Evolutionary conservation across 2,329 filamentous ascomycete genomes (phyloP).

Genomic region (Tympanopsis confertula): DNA sequence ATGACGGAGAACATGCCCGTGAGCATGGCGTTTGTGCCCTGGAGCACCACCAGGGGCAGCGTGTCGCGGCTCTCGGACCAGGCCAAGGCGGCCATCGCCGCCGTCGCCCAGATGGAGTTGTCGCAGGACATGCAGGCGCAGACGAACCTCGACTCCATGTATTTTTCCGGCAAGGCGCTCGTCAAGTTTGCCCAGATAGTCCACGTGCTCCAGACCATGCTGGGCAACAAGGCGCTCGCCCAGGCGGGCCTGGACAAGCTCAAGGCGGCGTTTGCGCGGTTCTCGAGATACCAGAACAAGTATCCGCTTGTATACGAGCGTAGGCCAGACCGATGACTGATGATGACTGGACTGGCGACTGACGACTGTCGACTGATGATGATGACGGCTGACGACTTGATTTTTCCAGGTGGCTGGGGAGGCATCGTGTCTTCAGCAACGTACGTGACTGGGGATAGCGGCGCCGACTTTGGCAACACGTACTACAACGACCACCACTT

Average conservation of each 20-base stretch:
- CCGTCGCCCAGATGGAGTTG: slow-evolving; percentile 60
- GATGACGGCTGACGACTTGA: too few species aligned
- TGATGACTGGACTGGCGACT: not conserved
- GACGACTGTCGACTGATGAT: too few species aligned
- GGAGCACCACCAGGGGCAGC: slow-evolving; percentile 43
- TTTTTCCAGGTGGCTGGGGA: slow-evolving; percentile 51
- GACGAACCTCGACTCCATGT: slow-evolving; percentile 74
- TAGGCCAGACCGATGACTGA: slow-evolving; percentile 17
- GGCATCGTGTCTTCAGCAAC: slow-evolving; percentile 68
- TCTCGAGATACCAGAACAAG: slow-evolving; percentile 56
- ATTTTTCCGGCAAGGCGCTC: slow-evolving; percentile 77
- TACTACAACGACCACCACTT: slow-evolving; percentile 70
- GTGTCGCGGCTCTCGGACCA: slow-evolving; percentile 32
- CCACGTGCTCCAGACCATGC: slow-evolving; percentile 52
- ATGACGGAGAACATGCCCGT: slow-evolving; percentile 69
- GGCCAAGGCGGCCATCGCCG: slow-evolving; percentile 46
- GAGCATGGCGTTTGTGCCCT: slow-evolving; percentile 68
- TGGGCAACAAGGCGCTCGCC: slow-evolving; percentile 44
- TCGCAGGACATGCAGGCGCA: slow-evolving; percentile 64
- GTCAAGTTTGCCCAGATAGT: slow-evolving; percentile 66
- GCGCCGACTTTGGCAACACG: slow-evolving; percentile 80
- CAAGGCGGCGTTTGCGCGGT: slow-evolving; percentile 55
- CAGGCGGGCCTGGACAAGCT: slow-evolving; percentile 46
- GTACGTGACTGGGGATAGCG: slow-evolving; percentile 56
- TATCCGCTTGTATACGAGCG: slow-evolving; percentile 55